Evolutionary conservation across 441 rosid genomes (phyloP).

Genomic region (Populus hybrid): DNA sequence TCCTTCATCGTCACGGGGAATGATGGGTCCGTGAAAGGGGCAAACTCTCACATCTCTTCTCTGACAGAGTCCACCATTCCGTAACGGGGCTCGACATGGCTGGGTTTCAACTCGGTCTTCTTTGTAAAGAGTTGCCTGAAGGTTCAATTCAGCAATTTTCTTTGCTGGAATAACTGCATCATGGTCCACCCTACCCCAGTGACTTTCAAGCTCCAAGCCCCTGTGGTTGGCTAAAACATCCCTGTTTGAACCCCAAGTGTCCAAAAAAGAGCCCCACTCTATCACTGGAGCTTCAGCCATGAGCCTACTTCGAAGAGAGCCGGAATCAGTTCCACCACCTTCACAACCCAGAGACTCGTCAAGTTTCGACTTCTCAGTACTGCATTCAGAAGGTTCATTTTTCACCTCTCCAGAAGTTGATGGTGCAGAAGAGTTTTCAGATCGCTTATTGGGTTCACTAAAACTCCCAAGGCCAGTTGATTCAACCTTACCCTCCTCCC

Average conservation of each 20-base stretch:
- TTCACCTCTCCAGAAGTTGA: constrained; percentile 34
- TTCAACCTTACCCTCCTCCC: constrained; percentile 73
- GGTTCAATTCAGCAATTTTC: constrained; percentile 72
- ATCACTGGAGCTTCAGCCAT: constrained; percentile 73
- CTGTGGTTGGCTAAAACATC: constrained; percentile 74
- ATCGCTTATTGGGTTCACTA: constrained; percentile 15
- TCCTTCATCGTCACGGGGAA: constrained; percentile 69
- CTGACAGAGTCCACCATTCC: constrained; percentile 73
- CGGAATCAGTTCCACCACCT: constrained; percentile 24
- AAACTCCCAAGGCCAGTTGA: constrained; percentile 21
- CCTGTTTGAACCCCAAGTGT: constrained; percentile 61
- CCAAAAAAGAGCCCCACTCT: constrained; percentile 63
- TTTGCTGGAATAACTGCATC: constrained; percentile 90
- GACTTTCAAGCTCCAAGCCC: constrained; percentile 82
- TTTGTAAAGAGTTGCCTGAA: constrained; percentile 62
- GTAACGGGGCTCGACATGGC: constrained; percentile 77
- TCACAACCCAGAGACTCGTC: constrained; percentile 10
- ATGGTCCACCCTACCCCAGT: constrained; percentile 87
- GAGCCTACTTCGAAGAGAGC: constrained; percentile 48
- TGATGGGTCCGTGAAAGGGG: constrained; percentile 86
- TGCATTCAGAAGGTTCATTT: constrained; percentile 22
- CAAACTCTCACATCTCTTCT: constrained; percentile 76
- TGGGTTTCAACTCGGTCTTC: constrained; percentile 57
- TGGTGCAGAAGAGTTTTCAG: constrained; percentile 17
- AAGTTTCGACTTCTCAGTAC: constrained; percentile 20